phyloP scores from a whole-genome alignment of 495 filamentous ascomycete genomes.

The Neurospora sublineolata region DNA sequence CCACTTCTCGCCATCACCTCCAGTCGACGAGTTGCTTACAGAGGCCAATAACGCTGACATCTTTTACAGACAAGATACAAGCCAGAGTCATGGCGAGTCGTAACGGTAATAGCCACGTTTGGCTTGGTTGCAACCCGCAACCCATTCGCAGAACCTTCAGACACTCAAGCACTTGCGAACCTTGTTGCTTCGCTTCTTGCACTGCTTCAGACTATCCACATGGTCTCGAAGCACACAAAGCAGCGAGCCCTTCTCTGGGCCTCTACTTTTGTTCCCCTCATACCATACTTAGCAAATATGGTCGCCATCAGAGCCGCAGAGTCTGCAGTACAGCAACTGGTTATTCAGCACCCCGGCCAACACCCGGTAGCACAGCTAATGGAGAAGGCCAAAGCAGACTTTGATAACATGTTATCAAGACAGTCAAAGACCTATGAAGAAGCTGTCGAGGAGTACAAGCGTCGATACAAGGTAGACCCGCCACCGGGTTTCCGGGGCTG shows the following conservation, averaged over 20 bases:
- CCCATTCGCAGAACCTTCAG: slow-evolving; percentile 13
- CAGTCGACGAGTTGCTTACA: too few relatives aligned
- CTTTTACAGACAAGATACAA: neutral
- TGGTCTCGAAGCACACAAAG: slow-evolving; percentile 13
- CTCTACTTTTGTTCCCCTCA: slow-evolving; percentile 7
- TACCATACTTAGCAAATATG: slow-evolving; percentile 12
- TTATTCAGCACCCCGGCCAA: neutral
- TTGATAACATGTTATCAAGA: slow-evolving; percentile 22
- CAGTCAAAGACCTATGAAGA: slow-evolving; percentile 35
- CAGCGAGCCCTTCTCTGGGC: slow-evolving; percentile 8
- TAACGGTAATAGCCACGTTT: slow-evolving; percentile 16
- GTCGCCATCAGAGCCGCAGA: slow-evolving; percentile 1
- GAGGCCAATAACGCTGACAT: neutral
- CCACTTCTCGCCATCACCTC: too few relatives aligned
- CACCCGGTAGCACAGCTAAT: slow-evolving; percentile 41
- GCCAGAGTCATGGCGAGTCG: slow-evolving; percentile 13
- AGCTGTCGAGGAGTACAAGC: slow-evolving; percentile 40
- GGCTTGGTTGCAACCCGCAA: slow-evolving; percentile 11
- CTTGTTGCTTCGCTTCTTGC: slow-evolving; percentile 10
- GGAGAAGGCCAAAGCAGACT: slow-evolving; percentile 26
- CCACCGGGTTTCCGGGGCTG: slow-evolving; percentile 51
- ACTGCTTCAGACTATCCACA: slow-evolving; percentile 10
- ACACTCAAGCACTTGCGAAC: slow-evolving; percentile 4
- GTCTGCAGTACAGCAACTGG: neutral
- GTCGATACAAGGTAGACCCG: slow-evolving; percentile 41